Base-by-base conservation (phyloP, 2,329 filamentous ascomycete genomes). In the Tolypocladium paradoxum region DNA sequence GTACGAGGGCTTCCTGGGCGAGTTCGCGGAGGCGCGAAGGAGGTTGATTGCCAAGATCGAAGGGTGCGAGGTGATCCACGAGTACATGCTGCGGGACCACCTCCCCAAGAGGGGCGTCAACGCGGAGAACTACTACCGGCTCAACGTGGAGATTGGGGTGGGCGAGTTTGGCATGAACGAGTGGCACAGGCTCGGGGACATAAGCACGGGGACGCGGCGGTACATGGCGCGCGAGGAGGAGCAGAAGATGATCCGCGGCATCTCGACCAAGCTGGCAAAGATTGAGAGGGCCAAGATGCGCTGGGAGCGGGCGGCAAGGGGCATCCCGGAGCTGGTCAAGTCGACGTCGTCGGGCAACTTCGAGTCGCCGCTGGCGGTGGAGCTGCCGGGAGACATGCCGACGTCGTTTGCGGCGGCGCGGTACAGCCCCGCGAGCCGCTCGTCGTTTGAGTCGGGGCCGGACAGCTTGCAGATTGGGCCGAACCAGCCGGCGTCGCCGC, bases 121-220 rank as follows among this genome's bases (percentile, higher is more conserved):
- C 61, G 80, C 82, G 50, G 91, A 96, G 54, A 89, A 95, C 67
- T 99, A 99, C 73, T 95, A 90, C 68, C 87, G 93, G 8, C 76
- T 97, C n/a, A 99, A 99, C 59, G 93, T 97, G 40, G 91, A 97
- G 65, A 85, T 96, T 18, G 93, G 92, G 1, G 91, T 97, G 3
- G 91, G 92, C 51, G 93, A 97, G 65, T 97, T 96, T 67, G 92
- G 88, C 50, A 97, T 99, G 90, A 99, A 97, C 65, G 93, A 97
- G 67, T 99, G 93, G 93, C 82, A 89, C 62, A 83, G 91, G 4
- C 74, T 97, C n/a, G 86, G 88, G 29, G 92, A 96, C 51, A 97
- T 99, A 71, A 96, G 89, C 73, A 96, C 90, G 16, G 86, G 86
- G 65, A 99, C 93, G 0, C 81, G 88, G 60, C 82, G 86, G 57